These are phyloP conservation scores for Raphanus hybrid DNA, from an alignment of 441 rosid genomes.

Conservation along the genomic window DNA sequence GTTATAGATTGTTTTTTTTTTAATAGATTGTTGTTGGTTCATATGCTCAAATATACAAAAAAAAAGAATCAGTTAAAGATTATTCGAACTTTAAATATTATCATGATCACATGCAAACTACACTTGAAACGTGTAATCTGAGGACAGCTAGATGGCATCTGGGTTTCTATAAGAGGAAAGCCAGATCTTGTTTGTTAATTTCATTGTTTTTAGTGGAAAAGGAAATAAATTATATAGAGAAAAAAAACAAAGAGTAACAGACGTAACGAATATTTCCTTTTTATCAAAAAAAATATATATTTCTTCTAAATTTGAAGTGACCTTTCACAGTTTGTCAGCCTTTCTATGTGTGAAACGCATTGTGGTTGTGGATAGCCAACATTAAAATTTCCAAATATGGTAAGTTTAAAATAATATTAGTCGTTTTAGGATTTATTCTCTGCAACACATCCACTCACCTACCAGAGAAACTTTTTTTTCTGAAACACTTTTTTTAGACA, in stretches of 20 bases:
- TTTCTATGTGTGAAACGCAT: constrained; percentile 35
- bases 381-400: constrained; percentile 43
- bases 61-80: background rate
- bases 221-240: background rate
- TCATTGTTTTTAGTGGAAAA: constrained; percentile 17
- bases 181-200: constrained; percentile 23
- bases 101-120: constrained; percentile 28
- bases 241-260: constrained; percentile 8
- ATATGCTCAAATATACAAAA: constrained; percentile 23
- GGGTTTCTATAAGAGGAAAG: constrained; percentile 39
- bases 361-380: constrained; percentile 39
- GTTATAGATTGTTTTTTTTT: background rate
- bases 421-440: constrained; percentile 40
- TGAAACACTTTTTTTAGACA: background rate
- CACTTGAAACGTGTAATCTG: constrained; percentile 34
- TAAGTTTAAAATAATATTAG: constrained; percentile 35
- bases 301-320: constrained; percentile 30
- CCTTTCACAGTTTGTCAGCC: constrained; percentile 38
- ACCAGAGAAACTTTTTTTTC: constrained; percentile 29
- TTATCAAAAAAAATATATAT: background rate
- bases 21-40: constrained; percentile 21
- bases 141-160: constrained; percentile 23
- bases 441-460: constrained; percentile 39
- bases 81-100: background rate
- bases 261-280: constrained; percentile 17